A percentile compares a stretch with the other conserved stretches of the same genome.
Conservation (phyloP, 2,329 filamentous ascomycete genomes). For the Aureobasidium sp. region DNA sequence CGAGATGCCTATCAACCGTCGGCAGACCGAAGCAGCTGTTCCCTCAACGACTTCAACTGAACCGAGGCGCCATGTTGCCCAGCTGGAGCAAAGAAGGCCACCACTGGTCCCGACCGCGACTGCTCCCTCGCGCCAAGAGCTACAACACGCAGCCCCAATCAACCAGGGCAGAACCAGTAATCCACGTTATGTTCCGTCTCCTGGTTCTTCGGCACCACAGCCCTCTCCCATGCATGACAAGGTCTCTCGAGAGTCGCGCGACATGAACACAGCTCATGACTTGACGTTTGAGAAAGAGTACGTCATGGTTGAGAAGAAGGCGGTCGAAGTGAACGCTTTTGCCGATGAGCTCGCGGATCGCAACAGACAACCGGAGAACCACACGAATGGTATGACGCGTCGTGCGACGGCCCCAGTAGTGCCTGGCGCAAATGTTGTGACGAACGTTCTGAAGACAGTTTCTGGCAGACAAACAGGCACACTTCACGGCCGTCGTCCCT, state of each 20-base stretch:
- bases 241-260: conserved; percentile 25
- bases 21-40: background rate
- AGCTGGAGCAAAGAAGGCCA: conserved; percentile 5
- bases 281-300: conserved; percentile 90
- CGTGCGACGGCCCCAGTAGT: conserved; percentile 71
- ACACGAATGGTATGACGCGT: conserved; percentile 55
- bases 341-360: conserved; percentile 78
- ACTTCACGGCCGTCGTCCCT: conserved; percentile 64
- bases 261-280: conserved; percentile 65
- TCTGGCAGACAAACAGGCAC: conserved; percentile 57
- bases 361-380: conserved; percentile 26
- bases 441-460: conserved; percentile 68
- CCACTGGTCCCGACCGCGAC: conserved; percentile 15
- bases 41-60: background rate
- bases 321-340: conserved; percentile 94
- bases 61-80: background rate
- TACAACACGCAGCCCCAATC: background rate
- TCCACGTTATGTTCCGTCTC: conserved; percentile 7
- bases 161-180: conserved; percentile 4
- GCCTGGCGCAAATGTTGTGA: conserved; percentile 57
- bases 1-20: background rate
- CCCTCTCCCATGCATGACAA: conserved; percentile 34
- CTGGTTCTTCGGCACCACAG: conserved; percentile 17
- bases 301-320: conserved; percentile 88
- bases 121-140: conserved; percentile 16